Conservation (phyloP, 208 protist species). For the Trypanosoma platydactyli region DNA sequence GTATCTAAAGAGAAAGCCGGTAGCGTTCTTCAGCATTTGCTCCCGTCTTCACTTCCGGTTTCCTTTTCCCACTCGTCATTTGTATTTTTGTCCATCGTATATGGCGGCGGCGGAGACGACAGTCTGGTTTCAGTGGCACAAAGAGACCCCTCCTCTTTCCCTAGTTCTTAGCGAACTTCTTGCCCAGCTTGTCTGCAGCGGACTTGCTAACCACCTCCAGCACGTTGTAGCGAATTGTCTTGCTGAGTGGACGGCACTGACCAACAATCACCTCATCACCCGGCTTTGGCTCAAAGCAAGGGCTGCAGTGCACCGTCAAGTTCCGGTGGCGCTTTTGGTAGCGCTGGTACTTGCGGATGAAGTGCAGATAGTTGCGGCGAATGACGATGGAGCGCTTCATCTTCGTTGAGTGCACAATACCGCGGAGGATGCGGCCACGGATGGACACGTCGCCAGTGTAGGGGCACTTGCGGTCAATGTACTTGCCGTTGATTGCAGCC, state of each 20-base stretch:
- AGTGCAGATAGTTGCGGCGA: slow-evolving; percentile 99
- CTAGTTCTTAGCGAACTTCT: slow-evolving; percentile 79
- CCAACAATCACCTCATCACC: slow-evolving; percentile 99
- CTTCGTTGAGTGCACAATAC: slow-evolving; percentile 98
- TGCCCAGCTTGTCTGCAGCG: slow-evolving; percentile 79
- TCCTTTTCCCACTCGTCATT: background rate
- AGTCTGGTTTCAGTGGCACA: too few species aligned
- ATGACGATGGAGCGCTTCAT: slow-evolving; percentile 99
- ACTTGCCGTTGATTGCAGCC: slow-evolving; percentile 97
- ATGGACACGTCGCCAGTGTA: slow-evolving; percentile 99
- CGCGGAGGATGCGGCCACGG: slow-evolving; percentile 98
- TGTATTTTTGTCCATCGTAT: background rate
- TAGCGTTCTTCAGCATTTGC: too few species aligned
- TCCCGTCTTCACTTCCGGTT: background rate
- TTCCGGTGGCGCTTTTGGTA: slow-evolving; percentile 99
- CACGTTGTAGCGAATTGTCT: slow-evolving; percentile 99
- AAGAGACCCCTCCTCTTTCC: background rate
- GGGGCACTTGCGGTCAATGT: slow-evolving; percentile 99
- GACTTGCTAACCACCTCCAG: slow-evolving; percentile 93
- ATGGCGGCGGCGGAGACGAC: background rate
- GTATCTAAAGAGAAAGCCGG: too few species aligned
- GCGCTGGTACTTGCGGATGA: slow-evolving; percentile 99
- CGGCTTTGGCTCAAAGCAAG: slow-evolving; percentile 97
- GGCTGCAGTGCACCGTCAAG: slow-evolving; percentile 98
- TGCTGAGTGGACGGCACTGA: slow-evolving; percentile 98